Evolutionary conservation across 202 grass and related monocot genomes (phyloP), one percentile per base, ranked within the genome.

Genomic region (Carex arenaria): DNA sequence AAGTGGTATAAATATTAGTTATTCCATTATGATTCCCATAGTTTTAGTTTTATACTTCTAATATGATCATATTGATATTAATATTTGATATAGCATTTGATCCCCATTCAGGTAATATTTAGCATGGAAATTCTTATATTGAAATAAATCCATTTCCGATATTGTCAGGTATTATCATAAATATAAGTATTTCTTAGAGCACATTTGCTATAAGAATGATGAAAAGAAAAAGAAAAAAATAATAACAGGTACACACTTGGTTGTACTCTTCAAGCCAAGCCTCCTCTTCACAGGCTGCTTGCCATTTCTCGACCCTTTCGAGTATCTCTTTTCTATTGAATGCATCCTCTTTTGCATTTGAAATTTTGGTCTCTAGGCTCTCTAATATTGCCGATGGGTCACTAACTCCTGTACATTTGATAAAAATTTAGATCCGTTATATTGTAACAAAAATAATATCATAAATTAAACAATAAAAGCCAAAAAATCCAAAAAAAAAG

Each of bases 221-320:
- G 67, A 47, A 36, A 84, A 60, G 11, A 1, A 9, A 56, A 45
- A 31, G 14, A 56, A 45, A 42, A 81, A 23, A 7, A 59, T 45
- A 22, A 42, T 76, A 51, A 83, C n/a, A 80, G 40, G 13, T 20
- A 84, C 61, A 17, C 3, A 94, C 95, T 74, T 81, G 81, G 77
- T 77, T 98, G 74, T 98, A 98, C 83, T 98, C 95, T 32, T 98
- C 92, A 32, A 98, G 86, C 95, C 95, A 98, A 8, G 87, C 85
- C 79, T 98, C 95, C 83, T 98, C 95, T 26, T 98, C 95, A 2
- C 94, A 67, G 20, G 89, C 93, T 0, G 80, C 82, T 23, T 87
- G 86, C 92, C 90, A 98, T 84, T 79, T 92, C 78, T 98, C 95
- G 12, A 90, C 87, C 79, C 85, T 91, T 72, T 98, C 95, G 4